Percentiles rank a stretch among this genome's conserved stretches.
Conservation (phyloP, 1,284 basidiomycete species). For the Moesziomyces parantarcticus region DNA sequence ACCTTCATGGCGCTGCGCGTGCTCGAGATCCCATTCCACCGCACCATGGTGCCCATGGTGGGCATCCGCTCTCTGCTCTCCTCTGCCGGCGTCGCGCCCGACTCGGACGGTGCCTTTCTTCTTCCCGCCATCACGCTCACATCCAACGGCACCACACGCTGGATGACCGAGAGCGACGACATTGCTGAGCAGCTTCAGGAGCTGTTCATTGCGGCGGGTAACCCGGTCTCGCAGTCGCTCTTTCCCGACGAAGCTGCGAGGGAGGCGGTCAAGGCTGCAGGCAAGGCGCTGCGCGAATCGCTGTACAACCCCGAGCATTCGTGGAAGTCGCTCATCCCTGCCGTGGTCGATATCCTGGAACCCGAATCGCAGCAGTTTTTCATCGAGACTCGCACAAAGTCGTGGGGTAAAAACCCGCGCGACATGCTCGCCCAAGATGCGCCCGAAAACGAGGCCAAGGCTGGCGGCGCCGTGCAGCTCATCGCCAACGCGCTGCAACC, state of each 20-base stretch:
- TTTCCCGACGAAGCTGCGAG: conserved; percentile 15
- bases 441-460: conserved; percentile 6
- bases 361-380: conserved; percentile 27
- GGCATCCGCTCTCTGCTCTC: conserved; percentile 9
- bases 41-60: conserved; percentile 14
- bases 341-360: conserved; percentile 23
- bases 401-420: conserved; percentile 21
- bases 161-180: conserved; percentile 22
- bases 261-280: neutral
- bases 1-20: conserved; percentile 28
- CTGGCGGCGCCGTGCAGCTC: conserved; percentile 16
- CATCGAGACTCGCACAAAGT: conserved; percentile 2
- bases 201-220: conserved; percentile 20
- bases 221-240: conserved; percentile 13
- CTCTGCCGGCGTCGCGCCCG: conserved; percentile 1
- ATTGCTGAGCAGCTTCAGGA: conserved; percentile 23
- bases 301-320: conserved; percentile 4
- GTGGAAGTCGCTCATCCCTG: conserved; percentile 23
- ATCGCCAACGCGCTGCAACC: conserved; percentile 20
- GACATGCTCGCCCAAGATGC: conserved; percentile 21
- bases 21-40: conserved; percentile 28
- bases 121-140: conserved; percentile 33
- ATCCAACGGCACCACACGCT: conserved; percentile 5
- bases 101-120: neutral
- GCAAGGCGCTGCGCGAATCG: neutral